Evolutionary conservation across 805 yeast genomes (phyloP), one percentile per base, ranked within the genome.

Genomic region (Spathaspora gorwiae): DNA sequence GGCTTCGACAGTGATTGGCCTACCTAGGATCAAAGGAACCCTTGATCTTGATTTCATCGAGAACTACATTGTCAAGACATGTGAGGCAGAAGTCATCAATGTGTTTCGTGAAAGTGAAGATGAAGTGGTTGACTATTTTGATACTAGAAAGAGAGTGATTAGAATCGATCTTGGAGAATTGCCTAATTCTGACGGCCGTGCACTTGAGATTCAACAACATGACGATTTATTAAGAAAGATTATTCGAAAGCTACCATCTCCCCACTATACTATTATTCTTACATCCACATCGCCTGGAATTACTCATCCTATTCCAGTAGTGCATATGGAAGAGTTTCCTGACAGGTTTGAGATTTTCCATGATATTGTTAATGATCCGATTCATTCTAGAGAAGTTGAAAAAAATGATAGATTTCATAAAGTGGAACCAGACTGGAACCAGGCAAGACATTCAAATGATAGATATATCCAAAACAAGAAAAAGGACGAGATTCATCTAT

Each of bases 161-260:
- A 65, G 72, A 13, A 64, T 90, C 8, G 73, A 81, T 34, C 72
- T 84, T 47, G 75, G 80, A 2, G 68, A 66, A n/a, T 65, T 87
- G 19, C 62, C 66, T 0, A 45, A 43, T 7, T 59, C 58, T 4
- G 33, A n/a, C 1, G 48, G 38, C n/a, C 39, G 60, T 40, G 14
- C n/a, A 8, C 37, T 43, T 15, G 53, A 50, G 14, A 56, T 80
- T 30, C 52, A 59, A 11, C 56, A 64, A 27, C 67, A 74, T 40
- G 82, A 78, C 51, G 75, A 71, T 39, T 63, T 69, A 39, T 54
- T 87, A 9, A 69, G 84, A 43, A 70, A 72, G 14, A 71, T 86
- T 4, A 49, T 86, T n/a, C 75, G 86, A 33, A 80, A 78, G 44
- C 61, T 86, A 10, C 96, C 97, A 1, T 73, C 90, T 0, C 96